These are phyloP conservation scores for Corymbia maculata DNA, from an alignment of 345 rosid species.

Conservation along the genomic window DNA sequence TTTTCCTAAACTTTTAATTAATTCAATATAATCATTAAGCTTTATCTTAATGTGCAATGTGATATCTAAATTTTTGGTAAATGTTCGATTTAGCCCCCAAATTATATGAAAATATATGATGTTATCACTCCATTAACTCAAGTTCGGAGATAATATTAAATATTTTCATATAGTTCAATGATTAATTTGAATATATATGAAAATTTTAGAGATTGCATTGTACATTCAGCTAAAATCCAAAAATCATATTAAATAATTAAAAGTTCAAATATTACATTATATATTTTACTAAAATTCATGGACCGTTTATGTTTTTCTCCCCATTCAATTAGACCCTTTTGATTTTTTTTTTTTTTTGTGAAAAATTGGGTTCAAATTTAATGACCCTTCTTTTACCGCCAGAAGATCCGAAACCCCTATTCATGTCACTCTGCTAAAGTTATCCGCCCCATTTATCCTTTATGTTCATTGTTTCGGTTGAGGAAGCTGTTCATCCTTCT, in stretches of 20 bases:
- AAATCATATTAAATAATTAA: too few species aligned
- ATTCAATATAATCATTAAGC: too few species aligned
- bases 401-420: background rate
- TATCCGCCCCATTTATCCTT: background rate
- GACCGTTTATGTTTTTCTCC: background rate
- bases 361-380: background rate
- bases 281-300: background rate
- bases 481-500: background rate
- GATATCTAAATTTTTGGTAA: background rate
- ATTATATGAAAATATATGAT: too few species aligned
- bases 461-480: background rate
- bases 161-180: too few species aligned
- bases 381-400: background rate
- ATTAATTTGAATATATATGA: too few species aligned
- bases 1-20: too few species aligned
- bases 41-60: background rate
- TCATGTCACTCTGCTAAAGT: background rate
- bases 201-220: background rate
- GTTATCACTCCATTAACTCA: fast-evolving
- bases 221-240: too few species aligned
- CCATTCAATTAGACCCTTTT: background rate
- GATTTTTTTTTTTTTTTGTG: too few species aligned
- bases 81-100: background rate
- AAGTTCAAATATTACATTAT: too few species aligned
- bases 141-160: fast-evolving